Percentiles rank a stretch among this genome's conserved stretches.
Conservation (phyloP, 371 early-diverging fungal species). For the Vairimorpha apis region DNA sequence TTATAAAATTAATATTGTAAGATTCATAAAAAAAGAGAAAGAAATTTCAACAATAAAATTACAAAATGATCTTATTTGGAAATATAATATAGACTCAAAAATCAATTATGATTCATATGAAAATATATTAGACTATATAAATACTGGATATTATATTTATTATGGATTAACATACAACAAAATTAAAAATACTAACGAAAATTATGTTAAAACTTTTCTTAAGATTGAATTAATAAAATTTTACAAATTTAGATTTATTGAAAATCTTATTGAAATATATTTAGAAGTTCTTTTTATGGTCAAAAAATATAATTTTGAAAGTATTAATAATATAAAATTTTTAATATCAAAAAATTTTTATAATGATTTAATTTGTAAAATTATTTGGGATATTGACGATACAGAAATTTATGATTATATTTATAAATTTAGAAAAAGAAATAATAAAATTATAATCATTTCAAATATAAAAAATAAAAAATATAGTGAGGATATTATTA, state of each 20-base stretch:
- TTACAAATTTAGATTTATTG: background rate
- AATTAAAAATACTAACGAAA: too few relatives aligned
- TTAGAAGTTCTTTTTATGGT: background rate
- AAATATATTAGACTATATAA: background rate
- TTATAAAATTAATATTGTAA: background rate
- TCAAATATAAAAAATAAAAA: conserved; percentile 22
- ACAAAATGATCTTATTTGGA: background rate
- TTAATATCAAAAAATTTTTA: background rate
- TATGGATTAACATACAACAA: background rate
- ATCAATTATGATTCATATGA: background rate
- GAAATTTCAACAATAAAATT: background rate
- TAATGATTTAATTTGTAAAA: background rate
- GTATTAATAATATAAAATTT: background rate
- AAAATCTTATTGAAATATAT: background rate
- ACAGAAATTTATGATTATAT: conserved; percentile 4
- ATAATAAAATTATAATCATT: conserved; percentile 14
- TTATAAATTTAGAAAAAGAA: conserved; percentile 3
- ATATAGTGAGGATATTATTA: background rate
- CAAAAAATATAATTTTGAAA: background rate
- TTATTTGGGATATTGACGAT: background rate
- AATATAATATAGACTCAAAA: background rate
- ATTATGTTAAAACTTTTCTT: too few relatives aligned
- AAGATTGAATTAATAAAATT: background rate
- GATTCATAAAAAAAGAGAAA: background rate
- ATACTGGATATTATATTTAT: background rate